These are phyloP conservation scores for Leishmania guyanensis DNA, from an alignment of 208 protist genomes.

Conservation along the genomic window DNA sequence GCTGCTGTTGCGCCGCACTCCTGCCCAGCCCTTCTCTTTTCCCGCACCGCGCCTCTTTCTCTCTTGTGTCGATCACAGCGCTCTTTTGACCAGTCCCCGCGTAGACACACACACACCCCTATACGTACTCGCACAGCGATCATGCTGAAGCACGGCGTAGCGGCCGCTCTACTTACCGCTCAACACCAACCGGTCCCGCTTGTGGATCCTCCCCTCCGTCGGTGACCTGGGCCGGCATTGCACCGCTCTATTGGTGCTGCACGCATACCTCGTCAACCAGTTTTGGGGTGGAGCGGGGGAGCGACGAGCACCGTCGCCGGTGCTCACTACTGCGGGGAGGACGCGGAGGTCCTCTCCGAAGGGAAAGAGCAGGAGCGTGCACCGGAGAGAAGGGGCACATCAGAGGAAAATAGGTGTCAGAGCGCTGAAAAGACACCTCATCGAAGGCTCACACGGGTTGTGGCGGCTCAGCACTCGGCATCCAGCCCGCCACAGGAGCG, in stretches of 20 bases:
- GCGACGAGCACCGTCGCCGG: background rate
- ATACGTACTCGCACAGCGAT: conserved; percentile 12
- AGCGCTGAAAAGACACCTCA: background rate
- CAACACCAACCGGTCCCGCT: conserved; percentile 2
- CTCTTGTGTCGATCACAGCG: background rate
- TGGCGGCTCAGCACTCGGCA: background rate
- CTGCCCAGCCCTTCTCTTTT: background rate
- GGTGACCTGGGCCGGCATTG: background rate
- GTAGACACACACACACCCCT: background rate
- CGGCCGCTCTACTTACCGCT: background rate
- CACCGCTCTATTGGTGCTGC: background rate
- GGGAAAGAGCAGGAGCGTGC: background rate
- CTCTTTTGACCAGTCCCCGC: background rate
- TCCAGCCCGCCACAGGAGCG: background rate
- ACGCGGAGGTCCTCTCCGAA: background rate
- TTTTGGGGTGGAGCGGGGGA: background rate
- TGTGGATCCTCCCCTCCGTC: background rate
- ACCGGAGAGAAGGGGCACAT: too few relatives aligned
- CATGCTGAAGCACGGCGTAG: background rate
- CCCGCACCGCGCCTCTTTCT: background rate
- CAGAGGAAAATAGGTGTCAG: background rate
- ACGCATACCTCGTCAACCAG: background rate
- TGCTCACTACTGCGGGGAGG: background rate
- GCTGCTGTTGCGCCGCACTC: too few relatives aligned
- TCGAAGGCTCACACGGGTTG: background rate